Evolutionary conservation across 352 stramenopile genomes (phyloP).

Genomic region (Globisporangium splendens): DNA sequence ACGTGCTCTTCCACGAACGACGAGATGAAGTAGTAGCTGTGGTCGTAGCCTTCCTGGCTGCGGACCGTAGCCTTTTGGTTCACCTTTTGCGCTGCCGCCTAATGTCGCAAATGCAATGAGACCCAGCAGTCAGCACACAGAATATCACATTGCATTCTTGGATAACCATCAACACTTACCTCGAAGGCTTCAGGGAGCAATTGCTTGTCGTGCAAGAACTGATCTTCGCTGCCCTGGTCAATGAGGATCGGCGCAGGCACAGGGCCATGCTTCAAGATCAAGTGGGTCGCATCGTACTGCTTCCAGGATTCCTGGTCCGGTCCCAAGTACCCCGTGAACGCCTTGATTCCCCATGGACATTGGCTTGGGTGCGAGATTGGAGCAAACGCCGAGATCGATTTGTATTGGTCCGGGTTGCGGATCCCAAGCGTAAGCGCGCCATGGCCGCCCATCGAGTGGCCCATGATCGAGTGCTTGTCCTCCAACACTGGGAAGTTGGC

Average conservation of each 20-base stretch:
- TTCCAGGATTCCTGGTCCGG: slow-evolving; percentile 85
- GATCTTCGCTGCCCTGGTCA: slow-evolving; percentile 88
- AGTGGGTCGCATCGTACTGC: slow-evolving; percentile 90
- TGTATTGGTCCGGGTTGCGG: slow-evolving; percentile 84
- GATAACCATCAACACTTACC: slow-evolving; percentile 19
- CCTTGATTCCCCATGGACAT: slow-evolving; percentile 98
- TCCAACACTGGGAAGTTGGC: slow-evolving; percentile 84
- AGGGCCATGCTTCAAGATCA: slow-evolving; percentile 73
- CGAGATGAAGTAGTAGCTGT: slow-evolving; percentile 98
- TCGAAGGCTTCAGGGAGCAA: slow-evolving; percentile 90
- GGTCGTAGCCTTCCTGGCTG: slow-evolving; percentile 93
- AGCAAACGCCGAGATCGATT: slow-evolving; percentile 94
- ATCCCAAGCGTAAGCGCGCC: slow-evolving; percentile 95
- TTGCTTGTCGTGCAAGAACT: slow-evolving; percentile 88
- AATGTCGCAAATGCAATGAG: background rate
- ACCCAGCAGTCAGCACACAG: background rate
- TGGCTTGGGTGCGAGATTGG: slow-evolving; percentile 95
- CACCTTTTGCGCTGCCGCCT: slow-evolving; percentile 72
- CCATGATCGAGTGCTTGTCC: slow-evolving; percentile 89
- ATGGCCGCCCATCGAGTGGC: slow-evolving; percentile 98
- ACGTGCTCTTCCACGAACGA: slow-evolving; percentile 96
- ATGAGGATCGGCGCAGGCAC: slow-evolving; percentile 79
- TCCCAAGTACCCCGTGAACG: slow-evolving; percentile 96
- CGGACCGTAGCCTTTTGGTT: slow-evolving; percentile 80
- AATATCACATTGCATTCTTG: background rate